These are phyloP conservation scores for Haplographium delicatum DNA, from an alignment of 495 filamentous ascomycete species.

Conservation along the genomic window DNA sequence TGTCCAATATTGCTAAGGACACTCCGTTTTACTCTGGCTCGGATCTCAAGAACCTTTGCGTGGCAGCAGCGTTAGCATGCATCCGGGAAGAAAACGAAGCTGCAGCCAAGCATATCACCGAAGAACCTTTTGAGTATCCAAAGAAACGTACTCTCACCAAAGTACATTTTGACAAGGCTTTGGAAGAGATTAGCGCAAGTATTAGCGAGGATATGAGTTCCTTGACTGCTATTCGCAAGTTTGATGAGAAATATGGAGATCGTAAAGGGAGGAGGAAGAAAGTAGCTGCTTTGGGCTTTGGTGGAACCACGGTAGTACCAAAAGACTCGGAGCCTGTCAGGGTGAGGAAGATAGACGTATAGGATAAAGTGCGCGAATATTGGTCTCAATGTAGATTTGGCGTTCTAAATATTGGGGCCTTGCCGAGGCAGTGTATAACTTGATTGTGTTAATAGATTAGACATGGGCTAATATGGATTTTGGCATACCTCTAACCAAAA, in stretches of 20 bases:
- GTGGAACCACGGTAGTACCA: slow-evolving; percentile 36
- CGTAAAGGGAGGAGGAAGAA: slow-evolving; percentile 67
- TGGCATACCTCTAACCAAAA: no score
- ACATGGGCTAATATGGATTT: no score
- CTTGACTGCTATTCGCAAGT: slow-evolving; percentile 81
- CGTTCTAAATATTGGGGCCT: no score
- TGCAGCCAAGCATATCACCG: slow-evolving; percentile 44
- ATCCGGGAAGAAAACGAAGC: slow-evolving; percentile 73
- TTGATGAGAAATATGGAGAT: slow-evolving; percentile 95
- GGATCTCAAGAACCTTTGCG: slow-evolving; percentile 89
- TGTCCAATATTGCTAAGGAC: slow-evolving; percentile 62
- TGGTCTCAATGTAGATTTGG: no score
- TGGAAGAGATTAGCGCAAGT: slow-evolving; percentile 86
- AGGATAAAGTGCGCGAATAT: no score
- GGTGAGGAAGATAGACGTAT: slow-evolving; percentile 31
- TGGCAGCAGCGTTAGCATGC: slow-evolving; percentile 83
- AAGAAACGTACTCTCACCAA: slow-evolving; percentile 59
- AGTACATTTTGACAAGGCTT: slow-evolving; percentile 75
- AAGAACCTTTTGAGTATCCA: slow-evolving; percentile 49
- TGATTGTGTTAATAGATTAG: no score
- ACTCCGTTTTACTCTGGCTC: slow-evolving; percentile 96
- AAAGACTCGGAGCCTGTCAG: slow-evolving; percentile 29
- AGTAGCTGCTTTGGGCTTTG: slow-evolving; percentile 57
- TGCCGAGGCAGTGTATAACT: no score
- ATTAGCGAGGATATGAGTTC: slow-evolving; percentile 93